These are phyloP conservation scores for Sporothrix inflata DNA, from an alignment of 2,329 filamentous ascomycete genomes.

Conservation along the genomic window DNA sequence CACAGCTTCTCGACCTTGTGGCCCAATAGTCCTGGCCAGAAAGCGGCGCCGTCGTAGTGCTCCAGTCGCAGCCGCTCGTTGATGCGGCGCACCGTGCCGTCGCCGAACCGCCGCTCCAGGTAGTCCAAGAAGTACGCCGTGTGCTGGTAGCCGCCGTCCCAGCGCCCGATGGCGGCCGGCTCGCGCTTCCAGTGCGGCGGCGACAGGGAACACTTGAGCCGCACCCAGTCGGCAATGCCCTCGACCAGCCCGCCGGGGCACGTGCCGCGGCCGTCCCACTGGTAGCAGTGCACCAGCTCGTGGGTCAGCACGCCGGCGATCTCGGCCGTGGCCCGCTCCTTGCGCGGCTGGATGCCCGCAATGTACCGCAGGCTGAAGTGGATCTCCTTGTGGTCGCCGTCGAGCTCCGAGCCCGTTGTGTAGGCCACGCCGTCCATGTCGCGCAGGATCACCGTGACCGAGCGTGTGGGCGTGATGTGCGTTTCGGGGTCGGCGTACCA, in stretches of 20 bases:
- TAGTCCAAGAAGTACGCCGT: constrained; percentile 92
- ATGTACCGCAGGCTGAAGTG: constrained; percentile 84
- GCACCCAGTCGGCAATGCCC: constrained; percentile 91
- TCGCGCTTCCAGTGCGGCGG: constrained; percentile 82
- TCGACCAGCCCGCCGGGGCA: constrained; percentile 81
- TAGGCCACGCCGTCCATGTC: constrained; percentile 86
- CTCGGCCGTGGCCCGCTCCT: constrained; percentile 58
- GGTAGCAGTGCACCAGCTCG: constrained; percentile 94
- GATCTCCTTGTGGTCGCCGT: constrained; percentile 88
- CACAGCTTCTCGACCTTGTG: constrained; percentile 70
- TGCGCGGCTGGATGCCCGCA: constrained; percentile 45
- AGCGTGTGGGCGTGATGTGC: constrained; percentile 68
- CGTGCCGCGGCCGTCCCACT: constrained; percentile 67
- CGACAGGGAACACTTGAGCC: constrained; percentile 70
- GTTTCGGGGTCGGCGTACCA: constrained; percentile 47
- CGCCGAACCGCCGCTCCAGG: constrained; percentile 69
- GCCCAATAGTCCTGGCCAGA: constrained; percentile 73
- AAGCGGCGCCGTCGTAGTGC: constrained; percentile 64
- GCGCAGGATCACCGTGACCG: constrained; percentile 80
- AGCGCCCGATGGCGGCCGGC: constrained; percentile 53
- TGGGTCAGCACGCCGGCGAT: constrained; percentile 84
- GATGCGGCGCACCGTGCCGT: constrained; percentile 62
- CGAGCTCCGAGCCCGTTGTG: constrained; percentile 78
- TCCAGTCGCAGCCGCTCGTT: constrained; percentile 68
- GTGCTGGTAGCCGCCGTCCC: constrained; percentile 88